Conservation (phyloP, 192 early-diverging fungal species). For the Rhizoclosmatium sp. region DNA sequence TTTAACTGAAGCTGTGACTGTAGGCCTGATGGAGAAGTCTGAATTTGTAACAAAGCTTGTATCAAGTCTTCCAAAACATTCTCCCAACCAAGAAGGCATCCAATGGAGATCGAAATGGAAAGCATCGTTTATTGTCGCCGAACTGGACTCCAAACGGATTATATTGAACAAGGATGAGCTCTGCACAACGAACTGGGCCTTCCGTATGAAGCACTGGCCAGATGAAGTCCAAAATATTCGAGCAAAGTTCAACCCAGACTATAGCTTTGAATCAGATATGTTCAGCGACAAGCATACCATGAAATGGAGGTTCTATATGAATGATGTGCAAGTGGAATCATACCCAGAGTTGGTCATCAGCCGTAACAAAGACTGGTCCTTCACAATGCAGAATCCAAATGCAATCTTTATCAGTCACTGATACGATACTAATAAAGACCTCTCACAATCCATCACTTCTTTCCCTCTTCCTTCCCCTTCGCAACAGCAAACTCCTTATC, state of each 20-base stretch:
- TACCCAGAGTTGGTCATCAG: constrained; percentile 25
- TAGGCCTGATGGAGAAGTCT: constrained; percentile 32
- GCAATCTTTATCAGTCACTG: constrained; percentile 26
- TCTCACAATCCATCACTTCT: neutral
- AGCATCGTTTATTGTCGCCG: constrained; percentile 48
- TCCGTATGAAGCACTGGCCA: constrained; percentile 39
- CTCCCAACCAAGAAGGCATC: constrained; percentile 24
- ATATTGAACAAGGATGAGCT: constrained; percentile 46
- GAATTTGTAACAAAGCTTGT: constrained; percentile 22
- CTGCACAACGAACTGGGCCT: constrained; percentile 40
- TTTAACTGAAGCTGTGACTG: neutral
- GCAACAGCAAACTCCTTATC: constrained; percentile 2
- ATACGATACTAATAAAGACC: neutral
- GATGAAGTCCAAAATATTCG: constrained; percentile 7
- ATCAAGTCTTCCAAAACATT: constrained; percentile 19
- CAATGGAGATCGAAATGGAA: constrained; percentile 43
- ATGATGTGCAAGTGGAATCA: constrained; percentile 37
- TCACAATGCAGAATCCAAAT: constrained; percentile 18
- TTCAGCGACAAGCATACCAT: constrained; percentile 23
- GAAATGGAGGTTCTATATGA: constrained; percentile 39
- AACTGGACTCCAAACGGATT: constrained; percentile 46
- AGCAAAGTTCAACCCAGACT: constrained; percentile 37
- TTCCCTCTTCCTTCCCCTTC: no score
- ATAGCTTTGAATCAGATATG: constrained; percentile 29
- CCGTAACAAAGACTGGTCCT: constrained; percentile 34